A percentile compares a stretch with the other conserved stretches of the same genome.
Conservation (phyloP, 179 eudicot genomes). For the Monotropa hypopitys region DNA sequence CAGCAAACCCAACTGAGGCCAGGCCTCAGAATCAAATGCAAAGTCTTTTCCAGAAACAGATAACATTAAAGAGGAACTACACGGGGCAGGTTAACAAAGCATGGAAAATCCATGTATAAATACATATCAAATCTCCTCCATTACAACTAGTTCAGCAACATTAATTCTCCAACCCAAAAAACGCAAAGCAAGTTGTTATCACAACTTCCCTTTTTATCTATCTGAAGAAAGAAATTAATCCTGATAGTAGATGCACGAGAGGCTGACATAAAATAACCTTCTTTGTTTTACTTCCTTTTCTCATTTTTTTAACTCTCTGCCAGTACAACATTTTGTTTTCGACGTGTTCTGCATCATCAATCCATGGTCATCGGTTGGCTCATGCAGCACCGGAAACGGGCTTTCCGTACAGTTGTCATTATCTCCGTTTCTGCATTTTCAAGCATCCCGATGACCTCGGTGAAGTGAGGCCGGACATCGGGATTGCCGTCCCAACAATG, state of each 20-base stretch:
- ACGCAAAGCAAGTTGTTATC: slow-evolving; percentile 31
- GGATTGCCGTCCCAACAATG: slow-evolving; percentile 76
- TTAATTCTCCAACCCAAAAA: slow-evolving; percentile 16
- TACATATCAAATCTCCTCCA: slow-evolving; percentile 46
- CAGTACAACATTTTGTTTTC: slow-evolving; percentile 4
- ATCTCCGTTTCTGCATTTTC: slow-evolving; percentile 65
- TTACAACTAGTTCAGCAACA: slow-evolving; percentile 34
- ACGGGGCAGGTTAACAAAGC: slow-evolving; percentile 11
- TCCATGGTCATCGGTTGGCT: slow-evolving; percentile 67
- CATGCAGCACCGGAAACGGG: slow-evolving; percentile 82
- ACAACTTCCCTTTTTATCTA: slow-evolving; percentile 18
- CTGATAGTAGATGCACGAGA: slow-evolving; percentile 54
- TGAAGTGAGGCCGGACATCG: slow-evolving; percentile 57
- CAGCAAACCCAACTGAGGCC: neutral
- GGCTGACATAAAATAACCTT: slow-evolving; percentile 26
- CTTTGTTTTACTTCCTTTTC: slow-evolving; percentile 1
- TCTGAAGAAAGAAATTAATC: slow-evolving; percentile 27
- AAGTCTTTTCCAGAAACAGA: neutral
- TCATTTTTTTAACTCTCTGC: slow-evolving; percentile 8
- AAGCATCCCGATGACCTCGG: slow-evolving; percentile 62
- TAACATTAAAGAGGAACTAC: neutral
- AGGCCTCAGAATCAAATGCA: neutral
- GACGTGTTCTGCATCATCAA: slow-evolving; percentile 17
- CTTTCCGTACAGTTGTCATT: slow-evolving; percentile 63
- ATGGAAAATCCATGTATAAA: slow-evolving; percentile 24